Evolutionary conservation across 2,329 filamentous ascomycete species (phyloP), one percentile per base, ranked within the genome.

Genomic region (Trichoderma arundinaceum): DNA sequence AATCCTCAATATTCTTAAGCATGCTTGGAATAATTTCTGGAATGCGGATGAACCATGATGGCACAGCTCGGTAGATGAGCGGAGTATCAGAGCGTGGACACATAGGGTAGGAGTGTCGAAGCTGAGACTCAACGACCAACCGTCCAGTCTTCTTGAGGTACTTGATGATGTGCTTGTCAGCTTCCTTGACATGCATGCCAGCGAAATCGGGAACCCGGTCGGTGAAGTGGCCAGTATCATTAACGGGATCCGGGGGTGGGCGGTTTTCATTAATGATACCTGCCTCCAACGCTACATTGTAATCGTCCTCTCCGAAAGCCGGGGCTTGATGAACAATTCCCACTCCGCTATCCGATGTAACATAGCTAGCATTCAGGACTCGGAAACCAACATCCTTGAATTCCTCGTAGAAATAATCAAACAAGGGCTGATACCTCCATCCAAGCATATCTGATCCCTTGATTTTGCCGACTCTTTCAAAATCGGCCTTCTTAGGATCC

Each of bases 281-380:
- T 52, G 87, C 83, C 65, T 90, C 88, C 67, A 93, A 77, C 8
- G 91, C 92, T 66, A 95, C 88, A 70, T 89, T 90, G 82, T 96
- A 97, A 89, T 98, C 94, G 70, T 97, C 94, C 79, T 97, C 92
- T 85, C 94, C 94, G 74, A 94, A 97, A 1, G 93, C 92, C 2
- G 94, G 94, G 4, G 94, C 86, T 78, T 97, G 93, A 78, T 98
- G 94, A 51, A 98, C 94, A 68, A 98, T 90, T 74, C 94, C 94
- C 39, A 92, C 92, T 88, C 94, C 94, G 73, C 92, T 93, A 67
- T 95, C 93, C 35, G 90, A 88, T 32, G 92, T 95, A 66, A 97
- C 94, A 74, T 97, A 97, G 7, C 84, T 88, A 43, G 91, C 94
- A 71, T 91, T 93, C 69, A 96, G 76, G 4, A 97, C 90, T 71